Conservation (phyloP, 352 stramenopile species). For the Pythium periplocum region DNA sequence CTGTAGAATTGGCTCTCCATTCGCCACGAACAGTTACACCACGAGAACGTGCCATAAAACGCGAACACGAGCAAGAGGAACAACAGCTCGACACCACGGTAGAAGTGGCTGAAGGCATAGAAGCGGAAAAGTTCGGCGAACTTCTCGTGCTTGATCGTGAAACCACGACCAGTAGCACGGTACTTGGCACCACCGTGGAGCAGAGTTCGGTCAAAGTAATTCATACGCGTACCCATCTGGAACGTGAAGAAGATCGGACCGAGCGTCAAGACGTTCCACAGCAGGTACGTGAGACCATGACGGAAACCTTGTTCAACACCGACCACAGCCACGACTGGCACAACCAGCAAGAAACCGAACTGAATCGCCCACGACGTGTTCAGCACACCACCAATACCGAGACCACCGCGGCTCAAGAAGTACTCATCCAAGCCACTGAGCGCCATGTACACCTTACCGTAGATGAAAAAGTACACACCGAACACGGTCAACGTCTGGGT, state of each 20-base stretch:
- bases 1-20: slow-evolving; percentile 70
- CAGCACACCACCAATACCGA: slow-evolving; percentile 93
- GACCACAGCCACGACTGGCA: slow-evolving; percentile 96
- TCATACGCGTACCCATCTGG: slow-evolving; percentile 98
- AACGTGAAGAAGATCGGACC: slow-evolving; percentile 99
- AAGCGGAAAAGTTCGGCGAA: slow-evolving; percentile 98
- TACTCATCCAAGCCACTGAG: slow-evolving; percentile 91
- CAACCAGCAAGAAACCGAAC: slow-evolving; percentile 95
- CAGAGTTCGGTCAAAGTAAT: slow-evolving; percentile 99
- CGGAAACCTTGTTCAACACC: slow-evolving; percentile 96
- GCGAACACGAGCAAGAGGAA: slow-evolving; percentile 79
- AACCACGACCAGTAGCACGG: slow-evolving; percentile 95
- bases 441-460: slow-evolving; percentile 95
- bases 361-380: slow-evolving; percentile 95
- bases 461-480: slow-evolving; percentile 98
- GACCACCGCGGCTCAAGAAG: slow-evolving; percentile 88
- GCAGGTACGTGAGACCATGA: slow-evolving; percentile 88
- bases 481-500: slow-evolving; percentile 97
- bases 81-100: slow-evolving; percentile 94
- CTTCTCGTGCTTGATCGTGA: slow-evolving; percentile 98
- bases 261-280: slow-evolving; percentile 96
- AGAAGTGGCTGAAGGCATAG: slow-evolving; percentile 97
- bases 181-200: slow-evolving; percentile 98
- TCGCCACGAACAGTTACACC: slow-evolving; percentile 85
- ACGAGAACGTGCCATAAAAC: slow-evolving; percentile 93